Base-by-base conservation (phyloP, 176 grass and related monocot genomes). In the Cenchrus americanus region DNA sequence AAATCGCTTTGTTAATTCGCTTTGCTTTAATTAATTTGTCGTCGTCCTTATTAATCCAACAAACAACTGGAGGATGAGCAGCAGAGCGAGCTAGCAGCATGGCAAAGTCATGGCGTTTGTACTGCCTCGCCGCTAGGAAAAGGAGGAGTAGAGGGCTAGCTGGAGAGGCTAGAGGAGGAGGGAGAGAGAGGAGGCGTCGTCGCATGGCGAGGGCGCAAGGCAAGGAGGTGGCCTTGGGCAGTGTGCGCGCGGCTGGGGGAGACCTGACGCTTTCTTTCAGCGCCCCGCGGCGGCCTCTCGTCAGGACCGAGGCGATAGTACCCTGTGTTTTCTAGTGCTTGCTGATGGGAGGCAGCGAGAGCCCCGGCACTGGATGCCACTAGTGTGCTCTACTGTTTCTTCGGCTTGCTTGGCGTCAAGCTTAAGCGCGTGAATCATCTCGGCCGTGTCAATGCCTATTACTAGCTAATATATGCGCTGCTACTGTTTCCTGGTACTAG, bases 291-390 rank as follows among this genome's bases (percentile, higher is more conserved):
- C 34, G 34, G 34, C 73, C 67, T 55, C 87, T 55, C 87, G 27
- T 68, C 83, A 42, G 83, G 7, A 86, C 50, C 88, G 88, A 89
- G 88, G 52, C 21, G 43, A 62, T 1, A 51, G 66, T 73, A 41
- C 82, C 62, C 57, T 59, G 83, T 83, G 80, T 79, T 75, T 87
- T 86, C 84, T 83, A n/a, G 84, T 90, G 88, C 88, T 90, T 69
- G 80, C 61, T 17, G 88, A 90, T 75, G 88, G 88, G 84, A 80
- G 84, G 88, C 88, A 90, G 59, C 44, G 59, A 19, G 14, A 0
- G 5, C 73, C 70, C 11, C 24, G 1, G 0, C 18, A 55, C 6
- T 8, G 2, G 57, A 5, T 11, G 61, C 14, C 26, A 64, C 26
- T 57, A 3, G 2, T 1, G 34, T 9, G 18, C 55, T 59, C 19